Percentiles rank a stretch among this genome's conserved stretches.
These are phyloP conservation scores for Penicillium glabrum DNA, from an alignment of 2,329 filamentous ascomycete species.

Conservation along the genomic window DNA sequence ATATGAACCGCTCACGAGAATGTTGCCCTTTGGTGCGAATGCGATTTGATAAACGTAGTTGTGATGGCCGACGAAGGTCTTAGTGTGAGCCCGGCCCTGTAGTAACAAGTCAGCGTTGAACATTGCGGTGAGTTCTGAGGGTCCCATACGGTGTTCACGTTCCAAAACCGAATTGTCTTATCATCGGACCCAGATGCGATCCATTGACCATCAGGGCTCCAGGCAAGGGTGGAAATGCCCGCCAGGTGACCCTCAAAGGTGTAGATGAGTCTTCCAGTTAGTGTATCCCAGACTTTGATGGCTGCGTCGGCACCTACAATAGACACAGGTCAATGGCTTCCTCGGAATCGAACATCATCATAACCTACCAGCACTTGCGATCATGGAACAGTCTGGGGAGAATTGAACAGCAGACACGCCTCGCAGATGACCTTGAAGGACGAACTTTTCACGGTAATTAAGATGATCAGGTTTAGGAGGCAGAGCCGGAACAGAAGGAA, in stretches of 20 bases:
- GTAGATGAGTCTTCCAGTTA: constrained; percentile 75
- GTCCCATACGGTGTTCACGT: constrained; percentile 54
- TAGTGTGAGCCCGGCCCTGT: constrained; percentile 57
- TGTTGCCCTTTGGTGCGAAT: constrained; percentile 97
- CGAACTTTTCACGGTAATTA: constrained; percentile 68
- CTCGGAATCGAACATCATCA: not conserved
- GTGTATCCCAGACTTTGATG: constrained; percentile 85
- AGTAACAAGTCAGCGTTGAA: not conserved
- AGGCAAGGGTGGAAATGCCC: constrained; percentile 88
- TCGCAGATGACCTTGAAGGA: constrained; percentile 73
- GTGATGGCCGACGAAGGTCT: constrained; percentile 77
- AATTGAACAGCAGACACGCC: constrained; percentile 84
- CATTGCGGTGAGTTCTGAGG: not conserved
- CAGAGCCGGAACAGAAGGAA: constrained; percentile 41
- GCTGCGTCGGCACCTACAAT: constrained; percentile 73
- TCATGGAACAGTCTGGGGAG: constrained; percentile 84
- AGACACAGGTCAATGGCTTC: constrained; percentile 1
- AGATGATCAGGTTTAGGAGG: constrained; percentile 57
- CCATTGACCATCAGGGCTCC: constrained; percentile 84
- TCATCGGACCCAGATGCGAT: constrained; percentile 93
- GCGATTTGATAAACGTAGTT: constrained; percentile 94
- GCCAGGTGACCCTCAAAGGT: constrained; percentile 92
- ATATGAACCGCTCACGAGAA: constrained; percentile 91
- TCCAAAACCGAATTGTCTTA: constrained; percentile 93
- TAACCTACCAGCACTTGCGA: constrained; percentile 73